Evolutionary conservation across 2,329 filamentous ascomycete genomes (phyloP).

Genomic region (Aureobasidium sp.): DNA sequence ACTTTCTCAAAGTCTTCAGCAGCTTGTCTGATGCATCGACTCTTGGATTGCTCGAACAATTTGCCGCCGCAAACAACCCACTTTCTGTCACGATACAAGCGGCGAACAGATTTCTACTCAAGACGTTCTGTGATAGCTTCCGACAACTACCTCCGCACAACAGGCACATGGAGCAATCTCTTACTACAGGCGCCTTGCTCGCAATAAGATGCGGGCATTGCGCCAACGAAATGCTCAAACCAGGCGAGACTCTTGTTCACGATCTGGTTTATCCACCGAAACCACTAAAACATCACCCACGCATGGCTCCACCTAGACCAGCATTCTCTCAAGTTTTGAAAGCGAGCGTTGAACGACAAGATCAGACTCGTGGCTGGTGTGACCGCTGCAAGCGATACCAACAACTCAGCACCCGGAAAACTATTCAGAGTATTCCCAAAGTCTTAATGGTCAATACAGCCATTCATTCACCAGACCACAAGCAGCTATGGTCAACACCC

Average conservation of each 20-base stretch:
- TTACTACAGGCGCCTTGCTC: slow-evolving; percentile 64
- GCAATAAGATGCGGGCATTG: slow-evolving; percentile 82
- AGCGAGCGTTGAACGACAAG: slow-evolving; percentile 81
- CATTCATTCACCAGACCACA: slow-evolving; percentile 64
- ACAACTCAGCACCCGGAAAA: slow-evolving; percentile 75
- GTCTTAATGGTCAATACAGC: slow-evolving; percentile 85
- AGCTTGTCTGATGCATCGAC: slow-evolving; percentile 70
- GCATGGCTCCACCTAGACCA: slow-evolving; percentile 38
- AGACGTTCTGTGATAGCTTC: slow-evolving; percentile 65
- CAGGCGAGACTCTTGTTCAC: slow-evolving; percentile 73
- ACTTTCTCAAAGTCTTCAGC: slow-evolving; percentile 83
- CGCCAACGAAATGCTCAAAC: slow-evolving; percentile 73
- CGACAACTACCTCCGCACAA: slow-evolving; percentile 57
- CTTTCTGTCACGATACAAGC: slow-evolving; percentile 79
- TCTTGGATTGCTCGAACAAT: slow-evolving; percentile 78
- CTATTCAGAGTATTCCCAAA: slow-evolving; percentile 70
- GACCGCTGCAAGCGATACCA: slow-evolving; percentile 86
- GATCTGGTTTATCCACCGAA: slow-evolving; percentile 73
- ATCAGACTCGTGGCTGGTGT: slow-evolving; percentile 88
- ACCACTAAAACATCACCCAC: slow-evolving; percentile 36
- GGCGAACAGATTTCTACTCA: slow-evolving; percentile 76
- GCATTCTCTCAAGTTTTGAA: slow-evolving; percentile 89
- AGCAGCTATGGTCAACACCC: slow-evolving; percentile 77
- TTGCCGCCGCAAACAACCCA: slow-evolving; percentile 59
- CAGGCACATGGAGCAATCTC: slow-evolving; percentile 61